Base-by-base conservation (phyloP, 2,329 filamentous ascomycete species). In the Pleurostoma richardsiae region DNA sequence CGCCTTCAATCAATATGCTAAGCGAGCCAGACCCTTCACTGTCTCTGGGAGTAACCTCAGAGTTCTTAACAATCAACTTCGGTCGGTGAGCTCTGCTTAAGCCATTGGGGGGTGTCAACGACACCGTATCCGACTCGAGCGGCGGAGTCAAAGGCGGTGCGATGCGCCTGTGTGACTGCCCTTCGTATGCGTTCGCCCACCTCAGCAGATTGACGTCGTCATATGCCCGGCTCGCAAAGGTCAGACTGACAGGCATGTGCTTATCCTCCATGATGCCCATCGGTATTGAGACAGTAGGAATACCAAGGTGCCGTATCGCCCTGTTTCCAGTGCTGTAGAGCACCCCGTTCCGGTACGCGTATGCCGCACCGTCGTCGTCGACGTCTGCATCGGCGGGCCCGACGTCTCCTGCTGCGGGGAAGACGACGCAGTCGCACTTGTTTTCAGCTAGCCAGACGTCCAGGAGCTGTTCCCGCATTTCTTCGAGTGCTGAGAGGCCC, bases 311-410 rank as follows among this genome's bases (percentile, higher is more conserved):
- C 8, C 76, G 63, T 1, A 82, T 61, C 0, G 71, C 72, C 2
- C 74, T 62, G 44, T 79, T 79, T 1, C 77, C 76, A 46, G 80
- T 77, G 0, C 68, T 71, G 48, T 79, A 80, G 39, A 69, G 70
- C 4, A 80, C 69, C 0, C 78, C 77, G 42, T 80, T 77, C 29
- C 63, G 65, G 47, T 71, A 63, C 4, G 69, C 70, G 47, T 71
- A 63, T 7, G 54, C 48, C 10, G 69, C 63, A 30, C n/a, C 42
- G 10, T 55, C 49, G 19, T 54, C 46, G 36, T 62, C 59, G 1
- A 55, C 51, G 53, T 80, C 77, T 0, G 74, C 57, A 55, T 80
- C 66, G 4, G 74, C 71, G 5, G 62, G 58, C 0, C 72, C 76
- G 0, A 79, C 65, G 49, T 80, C 76, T 0, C 73, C 74, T 29